Base-by-base conservation (phyloP, 495 filamentous ascomycete species). In the Chlorociboria aeruginascens region DNA sequence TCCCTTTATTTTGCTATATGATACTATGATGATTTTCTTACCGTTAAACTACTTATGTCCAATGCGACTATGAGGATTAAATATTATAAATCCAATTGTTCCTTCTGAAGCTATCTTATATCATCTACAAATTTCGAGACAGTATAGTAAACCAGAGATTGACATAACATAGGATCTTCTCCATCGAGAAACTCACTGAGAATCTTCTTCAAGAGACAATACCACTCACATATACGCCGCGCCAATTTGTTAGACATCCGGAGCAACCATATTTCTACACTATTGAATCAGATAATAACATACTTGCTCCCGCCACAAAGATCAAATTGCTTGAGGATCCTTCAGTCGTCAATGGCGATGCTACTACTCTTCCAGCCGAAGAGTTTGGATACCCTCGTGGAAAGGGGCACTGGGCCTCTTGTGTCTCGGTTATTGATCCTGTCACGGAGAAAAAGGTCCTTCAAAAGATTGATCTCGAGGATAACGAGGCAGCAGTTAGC, bases 401-500 rank as follows among this genome's bases (percentile, higher is more conserved):
- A 8, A 73, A 71, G 54, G 83, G 86, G 11, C 82, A 93, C 52
- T 99, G 93, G 93, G 88, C 93, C 25, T 95, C 88, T 14, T 95
- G 89, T 60, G 86, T 99, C 51, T 84, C 85, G 55, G 72, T 96
- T 11, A 71, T 97, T 14, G 93, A 98, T 55, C 90, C 93, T 0
- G 46, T 90, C 12, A 71, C 69, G 36, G 74, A 85, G 32, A 86
- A 90, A 55, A 66, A 69, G 1, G 79, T 88, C 6, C 65, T 94
- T 8, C 76, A 79, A 46, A 81, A 74, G 8, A 74, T 96, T 32
- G 84, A 97, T 39, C 65, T 99, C 0, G 81, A 81, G 16, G 82
- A 89, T 6, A 97, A 99, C 55, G 89, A 97, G 63, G 86, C 88
- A 0, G 90, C 90, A 8, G 81, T 94, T 48, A 94, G 86, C 55